Evolutionary conservation across 768 basidiomycete genomes (phyloP), one percentile per base, ranked within the genome.

Genomic region (Phylloporus sp.): DNA sequence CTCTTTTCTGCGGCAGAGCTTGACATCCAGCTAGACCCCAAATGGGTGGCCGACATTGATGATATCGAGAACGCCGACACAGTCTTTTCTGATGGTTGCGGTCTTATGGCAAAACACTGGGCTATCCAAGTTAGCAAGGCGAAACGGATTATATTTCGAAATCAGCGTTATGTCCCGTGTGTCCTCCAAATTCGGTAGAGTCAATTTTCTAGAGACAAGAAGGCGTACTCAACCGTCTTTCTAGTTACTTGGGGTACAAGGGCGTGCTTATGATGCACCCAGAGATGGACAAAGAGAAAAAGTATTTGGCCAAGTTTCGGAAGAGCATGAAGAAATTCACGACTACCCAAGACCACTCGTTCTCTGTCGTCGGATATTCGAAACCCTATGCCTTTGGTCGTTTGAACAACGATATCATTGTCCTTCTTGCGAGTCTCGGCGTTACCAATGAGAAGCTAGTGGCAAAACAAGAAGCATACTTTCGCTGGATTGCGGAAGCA

Each of bases 281-380:
- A 0, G 68, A 76, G n/a, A 69, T 87, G 23, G 80, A 82, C 55
- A 64, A 58, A 23, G 69, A 77, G 41, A 74, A 73, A 47, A 61
- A 70, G 43, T 72, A 76, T 44, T 67, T 79, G 1, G 79, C 76
- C 12, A 73, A 83, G 53, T 86, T 87, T 56, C 76, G 84, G 18
- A 76, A 79, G 52, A 85, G 84, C 64, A 85, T 85, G 81, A 84
- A 80, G 61, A 87, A 87, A 58, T 86, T 87, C 67, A 73, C 67
- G 9, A 77, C 82, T 0, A 80, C 75, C 0, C 57, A 69, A 7
- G 79, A 84, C 52, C 70, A 74, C 36, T 85, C 82, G 1, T 85
- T 86, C 66, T 85, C 85, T 0, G 80, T 86, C 34, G 84, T 86
- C 7, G 81, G 78, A 28, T 73, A 80, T 58, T 85, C 85, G 2